Base-by-base conservation (phyloP, 2,329 filamentous ascomycete genomes). In the Ophiostoma montium region DNA sequence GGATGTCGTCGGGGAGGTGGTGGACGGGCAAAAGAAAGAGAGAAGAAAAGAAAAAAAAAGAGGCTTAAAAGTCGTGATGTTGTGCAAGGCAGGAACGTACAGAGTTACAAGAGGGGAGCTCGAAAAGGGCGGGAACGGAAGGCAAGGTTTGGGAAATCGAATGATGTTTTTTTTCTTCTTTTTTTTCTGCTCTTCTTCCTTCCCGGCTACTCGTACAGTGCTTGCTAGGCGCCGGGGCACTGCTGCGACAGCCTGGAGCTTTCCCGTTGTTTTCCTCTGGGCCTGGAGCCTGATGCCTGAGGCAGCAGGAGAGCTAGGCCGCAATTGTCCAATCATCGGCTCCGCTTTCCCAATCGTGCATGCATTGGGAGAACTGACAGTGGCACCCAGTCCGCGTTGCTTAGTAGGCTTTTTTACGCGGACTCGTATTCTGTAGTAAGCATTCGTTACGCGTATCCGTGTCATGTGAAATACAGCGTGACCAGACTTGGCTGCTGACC, bases 161-260 rank as follows among this genome's bases (percentile, higher is more conserved):
- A 55, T 53, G 55, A 55, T 55, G 55, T 56, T 60, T 57, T 55
- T 53, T 55, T 55, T 50, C 51, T 36, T 48, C n/a, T n/a, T n/a
- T n/a, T n/a, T n/a, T n/a, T n/a, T n/a, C n/a, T n/a, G n/a, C 48
- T 53, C 50, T 57, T 51, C 50, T 51, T 54, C 52, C 49, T 42
- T 43, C 48, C 53, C 49, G 53, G 52, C 41, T 52, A 47, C 49
- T 48, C 27, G 18, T 19, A 30, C 23, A 33, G 16, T 27, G 16
- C 21, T 30, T 38, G 33, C 35, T 21, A 38, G 6, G 30, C 41
- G 23, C 48, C 33, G 18, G 31, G 45, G 21, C 15, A 44, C 10
- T 21, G 36, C 43, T 50, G 48, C 42, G 43, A 38, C 48, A 35
- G 33, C 18, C 35, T 35, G 21, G 32, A 27, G 27, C 30, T 6